Evolutionary conservation across 1,139 yeast species (phyloP), one percentile per base, ranked within the genome.

Genomic region (Kurtzmaniella quercitrusa): DNA sequence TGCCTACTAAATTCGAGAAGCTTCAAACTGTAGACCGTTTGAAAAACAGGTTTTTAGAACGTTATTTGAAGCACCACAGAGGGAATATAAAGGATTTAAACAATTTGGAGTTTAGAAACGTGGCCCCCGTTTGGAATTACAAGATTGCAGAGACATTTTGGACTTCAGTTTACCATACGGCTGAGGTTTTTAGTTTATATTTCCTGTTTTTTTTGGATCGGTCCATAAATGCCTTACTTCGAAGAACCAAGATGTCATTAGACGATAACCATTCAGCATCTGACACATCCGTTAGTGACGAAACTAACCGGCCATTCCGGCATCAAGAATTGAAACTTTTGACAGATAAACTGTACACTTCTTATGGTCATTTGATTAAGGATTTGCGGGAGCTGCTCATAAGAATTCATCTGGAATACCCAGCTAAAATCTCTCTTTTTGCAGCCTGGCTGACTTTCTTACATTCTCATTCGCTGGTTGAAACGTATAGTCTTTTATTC

Each of bases 141-240:
- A 45, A 50, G 9, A 51, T 54, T 23, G 44, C 52, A n/a, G 48
- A 52, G 23, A 43, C 45, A 17, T 55, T 70, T 34, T 69, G 73
- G 73, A 46, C 53, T n/a, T 45, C 59, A 0, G 56, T 68, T 7
- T 63, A 58, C 43, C 57, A 61, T 44, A 63, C 62, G 37, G 57
- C 65, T 27, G 55, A 55, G 15, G 51, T 57, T 10, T 48, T 62
- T 29, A 56, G 59, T 18, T 56, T 66, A 6, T 67, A 64, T 45
- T 67, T 62, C 48, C 56, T 62, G 2, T 70, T 68, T 46, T 63
- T 70, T 46, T 59, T 70, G 55, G 76, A 70, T 46, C 60, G 70
- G 40, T 59, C 73, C 0, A 55, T 70, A 38, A 70, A 66, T 43
- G 58, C 67, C 3, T 49, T 71, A 14, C 51, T 70, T 38, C 63